Evolutionary conservation across 257 asterid species (phyloP), one percentile per base, ranked within the genome.

Genomic region (Fraxinus quadrangulata): DNA sequence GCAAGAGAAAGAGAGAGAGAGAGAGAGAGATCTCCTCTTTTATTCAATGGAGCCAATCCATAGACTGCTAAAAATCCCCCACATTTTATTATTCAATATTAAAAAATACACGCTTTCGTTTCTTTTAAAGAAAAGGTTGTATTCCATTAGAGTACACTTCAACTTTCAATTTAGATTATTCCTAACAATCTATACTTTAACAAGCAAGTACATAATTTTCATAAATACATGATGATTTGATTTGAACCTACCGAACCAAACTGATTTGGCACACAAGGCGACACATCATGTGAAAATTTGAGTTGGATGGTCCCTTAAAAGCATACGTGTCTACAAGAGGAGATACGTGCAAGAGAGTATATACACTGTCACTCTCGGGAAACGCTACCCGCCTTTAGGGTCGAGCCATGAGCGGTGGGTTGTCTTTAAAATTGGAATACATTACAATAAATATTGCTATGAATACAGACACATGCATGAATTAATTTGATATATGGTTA

Each of bases 351-450:
- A 79, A 71, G 68, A 73, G 67, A 49, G 65, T 17, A 51, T 71
- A 66, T 39, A 81, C 86, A 77, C 82, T 81, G 74, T 67, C 67
- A 2, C 19, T 71, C 78, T 77, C 0, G 79, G 84, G 66, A 75
- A 42, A 61, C 66, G 81, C 85, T 88, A 88, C 91, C 94, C 77
- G 83, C 91, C 73, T 86, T 67, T 84, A 86, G 86, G 91, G 88
- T 78, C 84, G 88, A 86, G 85, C 85, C 86, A 17, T 31, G 16
- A 19, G 56, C 70, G 67, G 0, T 6, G 74, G 71, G 74, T 74
- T 70, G 78, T 30, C 78, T 66, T 65, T 36, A 28, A 70, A 23
- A 78, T 67, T 59, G 59, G 17, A 26, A 56, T 9, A 17, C 8
- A 12, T 4, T 63, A 12, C 30, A 61, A 61, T 21, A 61, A 6